Evolutionary conservation across 352 stramenopile genomes (phyloP).

Genomic region (Blastocystis sp.): DNA sequence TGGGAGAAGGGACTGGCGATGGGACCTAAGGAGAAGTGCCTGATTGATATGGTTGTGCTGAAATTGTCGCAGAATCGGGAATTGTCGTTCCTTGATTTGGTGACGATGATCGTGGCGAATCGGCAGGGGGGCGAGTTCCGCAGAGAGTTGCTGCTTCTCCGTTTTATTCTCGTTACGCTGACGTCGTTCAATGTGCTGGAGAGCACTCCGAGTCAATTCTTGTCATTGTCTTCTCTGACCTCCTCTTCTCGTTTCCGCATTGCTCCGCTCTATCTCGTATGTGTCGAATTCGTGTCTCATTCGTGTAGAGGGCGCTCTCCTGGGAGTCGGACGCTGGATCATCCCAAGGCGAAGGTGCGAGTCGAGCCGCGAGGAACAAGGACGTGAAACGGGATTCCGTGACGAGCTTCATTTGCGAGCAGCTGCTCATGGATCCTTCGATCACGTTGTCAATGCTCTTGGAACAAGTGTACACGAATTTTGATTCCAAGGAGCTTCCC

Average conservation of each 20-base stretch:
- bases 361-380: too few relatives aligned
- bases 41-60: not conserved
- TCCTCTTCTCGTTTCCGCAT: not conserved
- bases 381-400: not conserved
- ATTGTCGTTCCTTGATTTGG: not conserved
- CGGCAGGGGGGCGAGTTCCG: not conserved
- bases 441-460: not conserved
- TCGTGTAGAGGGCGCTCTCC: not conserved
- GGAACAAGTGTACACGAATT: not conserved
- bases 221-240: not conserved
- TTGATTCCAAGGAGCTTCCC: not conserved
- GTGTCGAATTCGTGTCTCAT: not conserved
- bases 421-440: not conserved
- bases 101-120: not conserved
- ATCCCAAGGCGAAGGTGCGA: too few relatives aligned
- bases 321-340: not conserved
- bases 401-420: not conserved
- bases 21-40: not conserved
- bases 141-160: not conserved
- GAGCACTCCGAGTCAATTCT: not conserved
- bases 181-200: not conserved
- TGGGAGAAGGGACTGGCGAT: not conserved
- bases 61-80: not conserved
- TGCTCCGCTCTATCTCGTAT: not conserved
- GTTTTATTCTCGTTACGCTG: not conserved